Percentiles rank a stretch among this genome's conserved stretches.
Evolutionary conservation across 2,329 filamentous ascomycete genomes (phyloP).

Genomic region (Domatiomyces globalis): DNA sequence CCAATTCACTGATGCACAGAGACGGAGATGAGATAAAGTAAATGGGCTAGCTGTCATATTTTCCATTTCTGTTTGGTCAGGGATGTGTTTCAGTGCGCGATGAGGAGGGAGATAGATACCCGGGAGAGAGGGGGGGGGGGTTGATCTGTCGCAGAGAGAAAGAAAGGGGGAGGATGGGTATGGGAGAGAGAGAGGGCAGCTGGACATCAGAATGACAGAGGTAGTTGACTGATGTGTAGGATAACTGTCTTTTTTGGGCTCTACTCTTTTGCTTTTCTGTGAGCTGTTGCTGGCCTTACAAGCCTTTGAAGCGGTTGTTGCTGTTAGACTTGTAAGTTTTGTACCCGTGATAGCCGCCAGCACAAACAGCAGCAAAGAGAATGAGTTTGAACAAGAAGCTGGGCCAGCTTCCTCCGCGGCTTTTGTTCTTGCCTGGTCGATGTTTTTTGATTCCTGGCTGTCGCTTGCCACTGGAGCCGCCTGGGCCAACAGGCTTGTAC

Average conservation of each 20-base stretch:
- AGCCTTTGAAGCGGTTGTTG: conserved; percentile 27
- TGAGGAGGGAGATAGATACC: too few species aligned
- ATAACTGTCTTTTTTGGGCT: neutral
- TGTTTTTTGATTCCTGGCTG: conserved; percentile 10
- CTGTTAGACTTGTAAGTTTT: conserved; percentile 60
- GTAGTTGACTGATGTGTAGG: too few species aligned
- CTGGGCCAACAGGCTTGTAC: conserved; percentile 42
- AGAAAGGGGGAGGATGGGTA: too few species aligned
- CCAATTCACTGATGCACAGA: too few species aligned
- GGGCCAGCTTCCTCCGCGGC: conserved; percentile 41
- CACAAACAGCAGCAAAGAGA: conserved; percentile 54
- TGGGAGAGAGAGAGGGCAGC: too few species aligned
- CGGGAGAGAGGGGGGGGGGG: too few species aligned
- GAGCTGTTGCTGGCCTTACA: neutral
- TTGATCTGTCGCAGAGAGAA: too few species aligned
- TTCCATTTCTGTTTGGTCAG: too few species aligned
- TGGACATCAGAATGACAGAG: too few species aligned
- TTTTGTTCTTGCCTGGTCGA: conserved; percentile 17
- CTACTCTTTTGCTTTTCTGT: neutral
- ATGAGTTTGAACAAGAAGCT: conserved; percentile 74
- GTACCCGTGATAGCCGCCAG: conserved; percentile 69
- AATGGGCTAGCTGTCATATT: too few species aligned
- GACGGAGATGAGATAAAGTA: too few species aligned
- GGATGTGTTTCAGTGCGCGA: too few species aligned
- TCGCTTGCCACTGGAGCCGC: conserved; percentile 14